Conservation (phyloP, 73 alveolate genomes). For the Paramecium sexaurelia region DNA sequence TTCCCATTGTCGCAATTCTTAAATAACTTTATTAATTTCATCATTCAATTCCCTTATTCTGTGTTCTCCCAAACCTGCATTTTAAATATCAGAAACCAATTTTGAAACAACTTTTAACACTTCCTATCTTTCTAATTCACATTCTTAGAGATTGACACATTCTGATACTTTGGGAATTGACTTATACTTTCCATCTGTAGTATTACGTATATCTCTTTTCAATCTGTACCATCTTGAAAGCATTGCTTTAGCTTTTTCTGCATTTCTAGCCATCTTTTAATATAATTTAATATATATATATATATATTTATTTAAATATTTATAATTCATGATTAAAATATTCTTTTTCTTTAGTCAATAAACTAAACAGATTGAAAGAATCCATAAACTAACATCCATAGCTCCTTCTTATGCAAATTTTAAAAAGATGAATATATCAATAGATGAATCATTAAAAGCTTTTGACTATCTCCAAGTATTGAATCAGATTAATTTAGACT, state of each 20-base stretch:
- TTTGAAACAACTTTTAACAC: slow-evolving; percentile 86
- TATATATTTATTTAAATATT: too few species aligned
- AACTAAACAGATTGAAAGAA: neutral
- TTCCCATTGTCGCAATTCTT: slow-evolving; percentile 94
- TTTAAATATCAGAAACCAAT: slow-evolving; percentile 90
- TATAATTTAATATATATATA: neutral
- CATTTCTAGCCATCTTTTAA: slow-evolving; percentile 79
- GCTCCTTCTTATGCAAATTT: neutral
- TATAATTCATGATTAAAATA: neutral
- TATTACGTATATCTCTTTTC: slow-evolving; percentile 82
- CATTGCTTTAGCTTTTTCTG: slow-evolving; percentile 95
- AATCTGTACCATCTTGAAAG: slow-evolving; percentile 94
- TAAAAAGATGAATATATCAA: neutral
- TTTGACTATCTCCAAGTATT: neutral
- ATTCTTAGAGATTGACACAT: slow-evolving; percentile 69
- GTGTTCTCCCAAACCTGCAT: slow-evolving; percentile 98
- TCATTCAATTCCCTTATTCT: slow-evolving; percentile 95
- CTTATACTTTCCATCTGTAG: slow-evolving; percentile 72
- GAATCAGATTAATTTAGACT: neutral
- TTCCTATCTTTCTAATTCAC: slow-evolving; percentile 72
- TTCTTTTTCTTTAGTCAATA: neutral
- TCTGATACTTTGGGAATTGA: slow-evolving; percentile 38
- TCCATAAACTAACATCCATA: neutral
- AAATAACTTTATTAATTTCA: slow-evolving; percentile 90
- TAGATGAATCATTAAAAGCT: neutral